These are phyloP conservation scores for Geotrichum klebahnii DNA, from an alignment of 1,139 yeast species.

Conservation along the genomic window DNA sequence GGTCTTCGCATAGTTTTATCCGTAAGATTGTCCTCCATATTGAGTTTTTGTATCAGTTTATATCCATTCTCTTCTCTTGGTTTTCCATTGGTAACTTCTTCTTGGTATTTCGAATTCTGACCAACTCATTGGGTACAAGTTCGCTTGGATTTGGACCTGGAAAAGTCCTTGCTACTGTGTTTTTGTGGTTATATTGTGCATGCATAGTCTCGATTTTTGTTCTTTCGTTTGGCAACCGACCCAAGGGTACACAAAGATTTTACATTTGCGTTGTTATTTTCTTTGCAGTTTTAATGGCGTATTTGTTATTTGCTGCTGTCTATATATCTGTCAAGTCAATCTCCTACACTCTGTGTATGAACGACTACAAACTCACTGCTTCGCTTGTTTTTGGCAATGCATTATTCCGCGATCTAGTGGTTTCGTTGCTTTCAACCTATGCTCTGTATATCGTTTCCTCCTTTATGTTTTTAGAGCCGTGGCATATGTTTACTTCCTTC, in stretches of 20 bases:
- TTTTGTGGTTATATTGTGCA: conserved; percentile 84
- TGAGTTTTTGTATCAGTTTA: conserved; percentile 65
- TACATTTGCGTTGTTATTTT: conserved; percentile 80
- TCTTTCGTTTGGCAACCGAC: conserved; percentile 88
- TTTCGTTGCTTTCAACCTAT: conserved; percentile 84
- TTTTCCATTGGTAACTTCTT: conserved; percentile 74
- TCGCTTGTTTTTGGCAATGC: conserved; percentile 54
- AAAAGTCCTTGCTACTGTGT: conserved; percentile 68
- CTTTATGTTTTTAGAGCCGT: conserved; percentile 67
- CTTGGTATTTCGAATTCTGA: conserved; percentile 69
- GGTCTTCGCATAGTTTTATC: conserved; percentile 57
- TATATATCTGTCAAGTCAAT: conserved; percentile 77
- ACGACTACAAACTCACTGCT: conserved; percentile 46
- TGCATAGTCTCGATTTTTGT: conserved; percentile 89
- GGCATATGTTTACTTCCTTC: conserved; percentile 73
- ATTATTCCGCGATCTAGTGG: conserved; percentile 75
- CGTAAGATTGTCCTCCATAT: conserved; percentile 62
- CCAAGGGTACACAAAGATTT: conserved; percentile 81
- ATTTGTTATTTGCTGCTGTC: conserved; percentile 85
- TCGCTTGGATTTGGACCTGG: conserved; percentile 64
- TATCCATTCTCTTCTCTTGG: conserved; percentile 70
- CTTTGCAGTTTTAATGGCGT: conserved; percentile 88
- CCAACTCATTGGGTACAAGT: conserved; percentile 59
- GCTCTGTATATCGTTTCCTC: conserved; percentile 76
- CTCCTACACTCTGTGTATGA: conserved; percentile 41